Evolutionary conservation across 2,329 filamentous ascomycete genomes (phyloP), one percentile per base, ranked within the genome.

Genomic region (Colletotrichum lindemuthianum): DNA sequence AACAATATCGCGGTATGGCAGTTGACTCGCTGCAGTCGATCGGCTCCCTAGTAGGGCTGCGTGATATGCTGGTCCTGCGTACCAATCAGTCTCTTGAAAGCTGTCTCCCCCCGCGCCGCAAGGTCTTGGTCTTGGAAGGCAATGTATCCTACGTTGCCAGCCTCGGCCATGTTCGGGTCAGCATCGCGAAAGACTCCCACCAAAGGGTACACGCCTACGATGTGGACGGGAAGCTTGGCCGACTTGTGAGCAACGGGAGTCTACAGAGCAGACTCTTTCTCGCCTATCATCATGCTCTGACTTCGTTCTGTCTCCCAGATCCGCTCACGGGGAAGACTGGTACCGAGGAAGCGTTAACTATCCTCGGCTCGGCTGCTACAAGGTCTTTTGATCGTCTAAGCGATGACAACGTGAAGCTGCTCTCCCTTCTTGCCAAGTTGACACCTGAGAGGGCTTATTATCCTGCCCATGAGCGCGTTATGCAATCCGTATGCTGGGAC

Each of bases 231-330:
- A 72, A 72, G 1, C 78, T 90, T 0, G 81, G 85, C 0, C 75
- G 81, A 3, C 69, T 91, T 0, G 65, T 78, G 0, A 84, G 85
- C 15, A 84, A 81, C 65, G 82, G 81, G 0, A 82, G 75, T 11
- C 50, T 88, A 0, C 77, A 81, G 10, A 85, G 83, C 70, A 85
- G 83, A 55, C 73, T 90, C 0, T 78, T 81, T 15, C 73, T 86
- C 0, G 75, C 76, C 8, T 83, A 84, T 34, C 71, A 89, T 0
- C 86, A 89, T 65, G 85, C 82, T 0, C 60, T 87, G 0, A 89
- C 86, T 0, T 84, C 85, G 0, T 78, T 80, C 52, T 84, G 78
- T 33, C 72, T 86, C 0, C 80, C 82, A 0, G 86, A 89, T 67
- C 73, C 72, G 0, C 74, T 88, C 0, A 85, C 81, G 0, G 50